Conservation (phyloP, 768 basidiomycete genomes). For the Pulveroboletus sp. region DNA sequence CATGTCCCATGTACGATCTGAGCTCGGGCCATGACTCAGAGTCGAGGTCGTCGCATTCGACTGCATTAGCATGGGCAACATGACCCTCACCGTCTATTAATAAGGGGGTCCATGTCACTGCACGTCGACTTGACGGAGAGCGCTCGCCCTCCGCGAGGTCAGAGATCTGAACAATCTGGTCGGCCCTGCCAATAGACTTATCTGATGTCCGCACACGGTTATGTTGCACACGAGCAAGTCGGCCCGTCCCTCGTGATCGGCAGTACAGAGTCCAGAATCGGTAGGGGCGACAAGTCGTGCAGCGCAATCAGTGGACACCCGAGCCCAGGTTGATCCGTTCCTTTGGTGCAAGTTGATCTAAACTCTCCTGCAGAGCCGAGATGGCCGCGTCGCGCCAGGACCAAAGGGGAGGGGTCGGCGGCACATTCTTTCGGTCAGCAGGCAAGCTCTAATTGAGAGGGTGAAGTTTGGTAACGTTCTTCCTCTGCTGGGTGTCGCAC, state of each 20-base stretch:
- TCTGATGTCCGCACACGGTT: background rate
- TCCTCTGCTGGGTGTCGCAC: conserved; percentile 9
- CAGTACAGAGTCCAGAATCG: background rate
- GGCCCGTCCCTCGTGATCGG: background rate
- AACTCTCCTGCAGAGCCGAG: conserved; percentile 5
- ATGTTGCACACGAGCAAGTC: conserved; percentile 1
- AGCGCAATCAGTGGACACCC: background rate
- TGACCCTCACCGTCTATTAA: conserved; percentile 7
- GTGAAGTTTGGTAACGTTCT: conserved; percentile 24
- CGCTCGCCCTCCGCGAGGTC: background rate
- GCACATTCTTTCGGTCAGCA: background rate
- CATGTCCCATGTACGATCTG: background rate
- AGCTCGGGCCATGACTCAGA: background rate
- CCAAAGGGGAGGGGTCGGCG: background rate
- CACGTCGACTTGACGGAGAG: background rate
- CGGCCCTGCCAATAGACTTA: background rate
- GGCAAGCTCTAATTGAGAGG: conserved; percentile 14
- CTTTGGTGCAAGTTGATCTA: background rate
- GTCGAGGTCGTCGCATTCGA: background rate
- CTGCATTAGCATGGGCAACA: background rate
- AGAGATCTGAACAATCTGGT: background rate
- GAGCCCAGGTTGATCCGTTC: conserved; percentile 11
- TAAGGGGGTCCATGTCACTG: background rate
- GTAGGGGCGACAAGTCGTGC: background rate
- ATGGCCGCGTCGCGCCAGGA: conserved; percentile 4